Percentiles rank a stretch among this genome's conserved stretches.
These are phyloP conservation scores for Fusarium piperis DNA, from an alignment of 2,329 filamentous ascomycete genomes.

Conservation along the genomic window DNA sequence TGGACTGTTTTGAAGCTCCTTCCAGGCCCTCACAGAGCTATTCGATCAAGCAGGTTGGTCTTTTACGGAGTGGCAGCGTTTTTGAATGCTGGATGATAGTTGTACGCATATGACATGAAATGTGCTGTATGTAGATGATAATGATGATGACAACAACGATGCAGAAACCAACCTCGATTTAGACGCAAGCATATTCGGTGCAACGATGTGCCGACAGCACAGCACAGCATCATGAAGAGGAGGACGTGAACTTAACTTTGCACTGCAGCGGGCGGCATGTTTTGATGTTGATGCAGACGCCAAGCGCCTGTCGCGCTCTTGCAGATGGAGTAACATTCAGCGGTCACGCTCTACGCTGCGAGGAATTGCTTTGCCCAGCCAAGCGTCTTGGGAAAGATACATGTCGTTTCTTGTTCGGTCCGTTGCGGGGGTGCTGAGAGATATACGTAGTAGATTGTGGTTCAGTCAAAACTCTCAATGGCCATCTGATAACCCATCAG, in stretches of 20 bases:
- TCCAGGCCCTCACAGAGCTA: not conserved
- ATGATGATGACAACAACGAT: not conserved
- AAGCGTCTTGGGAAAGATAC: not conserved
- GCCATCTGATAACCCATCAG: not conserved
- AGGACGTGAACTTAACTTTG: not conserved
- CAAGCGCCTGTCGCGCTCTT: not conserved
- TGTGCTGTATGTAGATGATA: not conserved
- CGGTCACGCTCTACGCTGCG: not conserved
- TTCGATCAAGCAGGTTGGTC: not conserved
- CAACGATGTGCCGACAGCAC: conserved; percentile 4
- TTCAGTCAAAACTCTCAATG: not conserved
- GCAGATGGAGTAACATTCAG: not conserved
- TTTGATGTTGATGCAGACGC: not conserved
- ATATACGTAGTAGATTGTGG: not conserved
- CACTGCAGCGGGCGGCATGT: not conserved
- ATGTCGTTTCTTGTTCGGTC: not conserved
- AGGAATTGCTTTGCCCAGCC: not conserved
- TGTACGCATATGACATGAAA: not conserved
- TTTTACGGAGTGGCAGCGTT: not conserved
- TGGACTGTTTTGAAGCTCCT: no score
- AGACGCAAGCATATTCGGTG: not conserved
- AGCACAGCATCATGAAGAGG: not conserved
- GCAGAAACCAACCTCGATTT: not conserved
- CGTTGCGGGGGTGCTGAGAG: not conserved
- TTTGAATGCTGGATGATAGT: not conserved